Conservation (phyloP, 352 stramenopile species). For the Pythium oligandrum region DNA sequence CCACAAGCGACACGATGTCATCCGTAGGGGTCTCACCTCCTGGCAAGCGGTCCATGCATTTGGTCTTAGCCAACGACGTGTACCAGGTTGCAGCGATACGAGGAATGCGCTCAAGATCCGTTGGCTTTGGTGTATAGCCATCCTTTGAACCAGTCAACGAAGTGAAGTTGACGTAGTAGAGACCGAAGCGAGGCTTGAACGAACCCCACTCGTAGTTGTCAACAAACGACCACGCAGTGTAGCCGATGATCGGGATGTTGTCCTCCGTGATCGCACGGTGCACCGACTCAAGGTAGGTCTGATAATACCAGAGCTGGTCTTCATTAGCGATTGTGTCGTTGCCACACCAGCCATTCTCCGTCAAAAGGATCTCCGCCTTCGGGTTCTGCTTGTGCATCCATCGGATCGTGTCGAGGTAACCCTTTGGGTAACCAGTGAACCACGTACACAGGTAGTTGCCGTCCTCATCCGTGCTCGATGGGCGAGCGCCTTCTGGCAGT, state of each 20-base stretch:
- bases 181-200: constrained; percentile 51
- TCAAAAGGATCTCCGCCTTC: constrained; percentile 42
- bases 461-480: constrained; percentile 29
- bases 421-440: constrained; percentile 47
- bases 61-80: constrained; percentile 39
- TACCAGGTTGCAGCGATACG: constrained; percentile 60
- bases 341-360: constrained; percentile 67
- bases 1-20: not conserved
- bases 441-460: constrained; percentile 35
- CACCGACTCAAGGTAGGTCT: constrained; percentile 51
- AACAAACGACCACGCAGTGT: constrained; percentile 92
- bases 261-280: constrained; percentile 48
- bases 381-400: constrained; percentile 46
- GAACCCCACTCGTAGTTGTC: constrained; percentile 95
- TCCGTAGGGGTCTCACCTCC: not conserved
- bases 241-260: constrained; percentile 81
- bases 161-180: constrained; percentile 65
- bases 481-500: constrained; percentile 48
- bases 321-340: constrained; percentile 51
- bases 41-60: constrained; percentile 38
- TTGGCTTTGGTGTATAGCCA: constrained; percentile 18
- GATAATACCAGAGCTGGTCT: constrained; percentile 64
- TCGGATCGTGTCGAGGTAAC: constrained; percentile 54
- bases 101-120: constrained; percentile 31
- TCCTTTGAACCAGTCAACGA: constrained; percentile 26